Conservation (phyloP, 2,329 filamentous ascomycete species). For the Cephalotrichum gorgonifer region DNA sequence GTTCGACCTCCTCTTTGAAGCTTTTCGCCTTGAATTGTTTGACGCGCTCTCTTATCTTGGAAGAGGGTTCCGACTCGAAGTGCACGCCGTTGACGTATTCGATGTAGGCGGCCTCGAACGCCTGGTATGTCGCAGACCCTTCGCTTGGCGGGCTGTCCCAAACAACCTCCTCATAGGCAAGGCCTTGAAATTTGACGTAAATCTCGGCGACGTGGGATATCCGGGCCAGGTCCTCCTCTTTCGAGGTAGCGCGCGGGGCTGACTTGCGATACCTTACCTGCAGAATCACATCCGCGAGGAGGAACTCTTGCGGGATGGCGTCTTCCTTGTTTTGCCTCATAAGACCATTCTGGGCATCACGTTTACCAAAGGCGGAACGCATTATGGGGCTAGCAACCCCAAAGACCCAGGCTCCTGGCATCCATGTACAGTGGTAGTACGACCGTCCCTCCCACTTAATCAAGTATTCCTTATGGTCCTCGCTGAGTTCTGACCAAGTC, state of each 20-base stretch:
- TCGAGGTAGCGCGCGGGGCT: constrained; percentile 42
- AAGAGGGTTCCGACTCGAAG: constrained; percentile 44
- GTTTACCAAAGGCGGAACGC: constrained; percentile 68
- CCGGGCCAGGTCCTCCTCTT: constrained; percentile 60
- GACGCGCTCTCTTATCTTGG: constrained; percentile 56
- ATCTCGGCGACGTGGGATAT: constrained; percentile 64
- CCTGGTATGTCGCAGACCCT: constrained; percentile 57
- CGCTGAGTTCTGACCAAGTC: constrained; percentile 24
- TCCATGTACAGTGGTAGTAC: constrained; percentile 77
- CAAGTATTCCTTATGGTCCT: constrained; percentile 79
- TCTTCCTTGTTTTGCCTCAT: constrained; percentile 61
- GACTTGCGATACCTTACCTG: constrained; percentile 50
- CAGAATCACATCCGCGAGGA: constrained; percentile 83
- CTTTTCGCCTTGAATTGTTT: constrained; percentile 53
- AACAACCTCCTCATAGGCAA: constrained; percentile 81
- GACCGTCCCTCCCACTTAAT: constrained; percentile 78
- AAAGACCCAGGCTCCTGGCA: constrained; percentile 81
- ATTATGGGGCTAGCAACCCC: constrained; percentile 53
- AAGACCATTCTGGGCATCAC: constrained; percentile 46
- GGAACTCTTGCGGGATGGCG: constrained; percentile 78
- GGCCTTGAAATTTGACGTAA: constrained; percentile 83
- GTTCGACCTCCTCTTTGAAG: constrained; percentile 46
- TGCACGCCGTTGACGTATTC: constrained; percentile 77
- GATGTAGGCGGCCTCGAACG: constrained; percentile 74
- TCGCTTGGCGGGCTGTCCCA: constrained; percentile 74